Conservation (phyloP, 1,284 basidiomycete species). For the Ustilago trichophora region DNA sequence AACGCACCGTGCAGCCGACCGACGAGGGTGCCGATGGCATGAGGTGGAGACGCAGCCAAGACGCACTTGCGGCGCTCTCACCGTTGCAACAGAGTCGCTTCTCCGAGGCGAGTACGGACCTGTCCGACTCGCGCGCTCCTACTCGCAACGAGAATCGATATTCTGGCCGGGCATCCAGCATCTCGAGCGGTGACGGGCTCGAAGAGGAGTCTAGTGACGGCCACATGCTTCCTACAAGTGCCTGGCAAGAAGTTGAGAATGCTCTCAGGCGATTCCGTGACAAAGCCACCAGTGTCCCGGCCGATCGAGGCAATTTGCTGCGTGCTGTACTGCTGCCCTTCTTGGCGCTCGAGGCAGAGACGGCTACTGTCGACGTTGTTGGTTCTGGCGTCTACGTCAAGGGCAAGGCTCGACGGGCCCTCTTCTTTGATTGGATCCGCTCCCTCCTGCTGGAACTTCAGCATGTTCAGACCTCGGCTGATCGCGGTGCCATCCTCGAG, state of each 20-base stretch:
- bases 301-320: conserved; percentile 56
- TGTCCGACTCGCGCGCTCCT: conserved; percentile 35
- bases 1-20: conserved; percentile 15
- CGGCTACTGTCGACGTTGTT: conserved; percentile 41
- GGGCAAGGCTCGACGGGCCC: conserved; percentile 46
- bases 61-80: conserved; percentile 22
- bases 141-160: conserved; percentile 39
- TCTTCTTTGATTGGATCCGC: conserved; percentile 64
- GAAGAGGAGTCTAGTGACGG: conserved; percentile 43
- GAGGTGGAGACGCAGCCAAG: conserved; percentile 28
- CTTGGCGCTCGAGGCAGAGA: conserved; percentile 61
- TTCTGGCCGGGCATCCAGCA: conserved; percentile 30
- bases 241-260: conserved; percentile 59
- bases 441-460: conserved; percentile 56
- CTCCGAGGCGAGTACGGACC: conserved; percentile 46
- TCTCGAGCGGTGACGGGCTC: conserved; percentile 32
- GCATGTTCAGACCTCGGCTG: conserved; percentile 60
- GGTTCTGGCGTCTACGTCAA: conserved; percentile 37
- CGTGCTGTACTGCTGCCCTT: conserved; percentile 59
- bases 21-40: conserved; percentile 9
- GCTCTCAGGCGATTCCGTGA: conserved; percentile 54
- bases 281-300: conserved; percentile 5
- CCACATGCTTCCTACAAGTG: conserved; percentile 52
- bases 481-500: conserved; percentile 61
- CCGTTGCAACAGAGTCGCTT: conserved; percentile 43